Evolutionary conservation across 345 rosid genomes (phyloP).

Genomic region (Pelargonium nanum): DNA sequence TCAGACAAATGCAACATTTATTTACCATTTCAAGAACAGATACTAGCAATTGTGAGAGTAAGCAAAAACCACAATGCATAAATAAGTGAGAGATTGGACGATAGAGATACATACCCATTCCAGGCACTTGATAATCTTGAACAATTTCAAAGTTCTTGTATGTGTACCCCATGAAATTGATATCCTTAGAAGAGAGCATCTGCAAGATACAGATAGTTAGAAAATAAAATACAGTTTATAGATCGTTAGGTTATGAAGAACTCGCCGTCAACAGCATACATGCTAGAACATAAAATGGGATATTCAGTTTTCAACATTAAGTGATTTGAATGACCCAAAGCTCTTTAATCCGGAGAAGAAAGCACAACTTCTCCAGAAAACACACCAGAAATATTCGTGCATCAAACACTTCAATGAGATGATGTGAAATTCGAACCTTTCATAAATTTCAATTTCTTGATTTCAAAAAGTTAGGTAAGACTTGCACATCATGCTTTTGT

Average conservation of each 20-base stretch:
- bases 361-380: background rate
- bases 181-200: conserved; percentile 82
- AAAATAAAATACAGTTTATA: too few relatives aligned
- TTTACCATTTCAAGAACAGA: too few relatives aligned
- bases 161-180: conserved; percentile 73
- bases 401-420: too few relatives aligned
- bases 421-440: too few relatives aligned
- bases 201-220: conserved; percentile 9
- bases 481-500: background rate
- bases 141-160: conserved; percentile 79
- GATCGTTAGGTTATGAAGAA: background rate
- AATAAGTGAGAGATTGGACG: background rate
- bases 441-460: background rate
- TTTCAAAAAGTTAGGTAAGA: background rate
- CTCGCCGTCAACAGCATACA: background rate
- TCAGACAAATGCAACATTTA: background rate
- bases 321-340: background rate
- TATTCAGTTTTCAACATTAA: background rate
- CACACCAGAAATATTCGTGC: too few relatives aligned
- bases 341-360: background rate
- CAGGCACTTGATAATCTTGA: conserved; percentile 75
- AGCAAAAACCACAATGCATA: background rate
- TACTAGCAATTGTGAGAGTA: too few relatives aligned
- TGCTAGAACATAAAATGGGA: background rate
- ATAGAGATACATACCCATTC: conserved; percentile 40